Evolutionary conservation across 345 rosid genomes (phyloP), one percentile per base, ranked within the genome.

Genomic region (Euphorbia pulcherrima): DNA sequence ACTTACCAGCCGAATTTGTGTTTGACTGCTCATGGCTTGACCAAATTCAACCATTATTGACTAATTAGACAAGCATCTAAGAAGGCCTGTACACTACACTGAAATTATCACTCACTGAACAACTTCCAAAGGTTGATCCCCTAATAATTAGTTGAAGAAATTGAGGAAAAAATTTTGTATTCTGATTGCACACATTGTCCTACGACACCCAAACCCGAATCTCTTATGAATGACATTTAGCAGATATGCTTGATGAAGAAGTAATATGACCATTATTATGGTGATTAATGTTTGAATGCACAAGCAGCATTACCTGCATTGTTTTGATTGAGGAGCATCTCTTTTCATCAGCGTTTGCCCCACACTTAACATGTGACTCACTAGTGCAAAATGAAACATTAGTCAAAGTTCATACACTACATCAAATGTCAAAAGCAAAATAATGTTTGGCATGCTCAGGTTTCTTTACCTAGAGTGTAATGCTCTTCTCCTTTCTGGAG

Each of bases 341-440:
- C 56, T 77, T n/a, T 62, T 76, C 68, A 90, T 62, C 40, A 93
- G 71, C 18, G 68, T 75, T 75, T 84, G 82, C 71, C 98, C 97
- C 75, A 90, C 92, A 60, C 68, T 82, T 59, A 93, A 63, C 97
- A 93, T 90, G 77, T 86, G 91, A 68, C 73, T 83, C 12, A 86
- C 98, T 93, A 70, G 29, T 41, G 29, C 57, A 62, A 51, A 39
- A 11, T 20, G 50, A 60, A 64, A 3, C 1, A 47, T 48, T 29
- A 69, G 59, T 52, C 39, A 68, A 35, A 23, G 41, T 8, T 24
- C 12, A 14, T 41, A 20, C 29, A 12, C 23, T 16, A 66, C 57
- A 24, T 60, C 33, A 59, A 28, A 27, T 11, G 20, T 52, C 14
- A 64, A 37, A 30, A 21, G 18, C 44, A 16, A 4, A 55, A 48